Evolutionary conservation across 1,284 basidiomycete genomes (phyloP), one percentile per base, ranked within the genome.

Genomic region (Moesziomyces aphidis): DNA sequence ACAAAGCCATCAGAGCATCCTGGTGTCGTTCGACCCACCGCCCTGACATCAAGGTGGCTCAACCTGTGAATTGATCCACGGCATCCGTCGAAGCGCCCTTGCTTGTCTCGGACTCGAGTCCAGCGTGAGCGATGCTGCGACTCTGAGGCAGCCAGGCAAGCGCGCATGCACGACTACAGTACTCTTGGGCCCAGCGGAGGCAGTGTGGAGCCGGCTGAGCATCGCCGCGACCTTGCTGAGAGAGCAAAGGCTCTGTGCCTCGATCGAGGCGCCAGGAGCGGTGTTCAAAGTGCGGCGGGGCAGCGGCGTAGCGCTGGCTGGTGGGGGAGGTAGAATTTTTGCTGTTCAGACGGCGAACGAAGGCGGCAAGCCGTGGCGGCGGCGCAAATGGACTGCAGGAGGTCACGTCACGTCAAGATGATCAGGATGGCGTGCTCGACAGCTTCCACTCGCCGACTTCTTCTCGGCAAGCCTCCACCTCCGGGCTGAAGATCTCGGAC

Each of bases 391-490:
- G 39, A 42, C 10, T 34, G 31, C 31, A 34, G 31, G 31, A 42
- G 39, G 39, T 42, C 39, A 42, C 39, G 39, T 42, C 39, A 42
- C 39, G 39, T 42, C 39, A 42, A 42, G 39, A 19, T 42, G 39
- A 42, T 42, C 39, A 42, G 39, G 39, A 42, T 42, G 39, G 39
- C 39, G 39, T 42, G 39, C 39, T 42, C 39, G 39, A 42, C 39
- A 19, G 31, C 31, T 42, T 19, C 15, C 17, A 17, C 39, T 19
- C 17, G 17, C 17, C 39, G 19, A 42, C 11, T 15, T 42, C 39
- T 34, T 34, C 39, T 42, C 39, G 39, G 39, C 39, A 19, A 42
- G 39, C 39, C 39, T 42, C 39, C 39, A 42, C 39, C 13, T 19
- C 39, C 39, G 17, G 17, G 15, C 17, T 42, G 17, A 17, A 17